Base-by-base conservation (phyloP, 768 basidiomycete species). In the Lactifluus volemus region DNA sequence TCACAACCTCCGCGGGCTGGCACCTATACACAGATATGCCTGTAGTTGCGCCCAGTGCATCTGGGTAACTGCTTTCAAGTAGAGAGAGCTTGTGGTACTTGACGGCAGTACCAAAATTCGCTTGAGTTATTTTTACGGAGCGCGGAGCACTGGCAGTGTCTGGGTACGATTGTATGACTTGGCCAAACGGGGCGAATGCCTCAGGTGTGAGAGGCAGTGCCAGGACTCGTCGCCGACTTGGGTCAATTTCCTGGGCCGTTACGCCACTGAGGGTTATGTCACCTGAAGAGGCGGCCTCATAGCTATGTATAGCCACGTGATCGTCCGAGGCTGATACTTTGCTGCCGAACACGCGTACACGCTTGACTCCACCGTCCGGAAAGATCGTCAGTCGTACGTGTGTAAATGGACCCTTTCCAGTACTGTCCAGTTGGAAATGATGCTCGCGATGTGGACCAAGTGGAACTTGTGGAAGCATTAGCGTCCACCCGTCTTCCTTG, bases 321-420 rank as follows among this genome's bases (percentile, higher is more conserved):
- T 49, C 45, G 9, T 32, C 61, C 15, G 32, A 61, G 52, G 36
- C 60, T 67, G 30, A 68, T 70, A 48, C 78, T 78, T 51, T 82
- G 80, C 56, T 78, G 74, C 5, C 97, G 92, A 65, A 84, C 76
- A 97, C 73, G 61, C 97, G 82, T n/a, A 99, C 77, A 25, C 97
- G 83, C 75, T 98, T 98, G 70, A 98, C 75, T 29, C 97, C 97
- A 47, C 97, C 97, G 68, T 99, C 96, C 1, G 97, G 97, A 70
- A 88, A 82, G 67, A 97, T 96, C 19, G 89, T 92, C 61, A 97
- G 74, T 67, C 85, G 84, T 60, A 98, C 81, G 72, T 99, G 96
- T 14, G 85, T 93, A 71, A 84, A 95, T 19, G 76, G 70, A 59
- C 71, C 72, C 12, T 74, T 81, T 52, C 78, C 73, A 17, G 82